A percentile compares a stretch with the other conserved stretches of the same genome.
These are phyloP conservation scores for Fraxinus greggii DNA, from an alignment of 305 asterid species.

Conservation along the genomic window DNA sequence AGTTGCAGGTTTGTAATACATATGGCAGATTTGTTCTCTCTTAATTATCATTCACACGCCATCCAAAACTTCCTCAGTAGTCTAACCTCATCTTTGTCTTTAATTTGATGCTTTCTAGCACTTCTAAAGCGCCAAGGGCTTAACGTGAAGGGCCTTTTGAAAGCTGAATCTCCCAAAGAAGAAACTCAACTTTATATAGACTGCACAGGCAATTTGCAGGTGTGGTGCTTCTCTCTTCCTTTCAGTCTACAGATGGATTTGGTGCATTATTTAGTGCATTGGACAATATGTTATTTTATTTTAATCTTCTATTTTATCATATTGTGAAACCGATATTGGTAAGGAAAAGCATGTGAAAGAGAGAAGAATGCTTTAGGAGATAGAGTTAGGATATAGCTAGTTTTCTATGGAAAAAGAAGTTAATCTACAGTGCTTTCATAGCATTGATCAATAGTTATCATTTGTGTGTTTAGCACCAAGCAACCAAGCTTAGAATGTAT, in stretches of 20 bases:
- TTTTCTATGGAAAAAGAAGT: not conserved
- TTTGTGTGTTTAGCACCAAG: not conserved
- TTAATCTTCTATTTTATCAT: not conserved
- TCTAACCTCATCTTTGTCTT: constrained; percentile 23
- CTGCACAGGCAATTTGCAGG: constrained; percentile 96
- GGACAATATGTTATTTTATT: constrained; percentile 10
- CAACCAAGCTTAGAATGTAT: not conserved
- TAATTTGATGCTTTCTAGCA: constrained; percentile 45
- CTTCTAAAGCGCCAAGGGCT: constrained; percentile 95
- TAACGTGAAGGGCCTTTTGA: constrained; percentile 88
- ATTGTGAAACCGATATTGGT: not conserved
- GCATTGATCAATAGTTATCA: not conserved
- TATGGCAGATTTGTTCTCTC: constrained; percentile 16
- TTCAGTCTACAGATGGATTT: constrained; percentile 4
- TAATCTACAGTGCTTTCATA: not conserved
- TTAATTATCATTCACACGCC: constrained; percentile 4
- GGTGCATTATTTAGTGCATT: constrained; percentile 1
- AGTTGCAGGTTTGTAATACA: constrained; percentile 81
- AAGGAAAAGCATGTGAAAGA: constrained; percentile 6
- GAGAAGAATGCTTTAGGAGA: constrained; percentile 1
- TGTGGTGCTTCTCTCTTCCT: constrained; percentile 29
- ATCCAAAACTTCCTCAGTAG: not conserved
- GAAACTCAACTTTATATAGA: constrained; percentile 84
- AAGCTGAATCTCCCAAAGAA: constrained; percentile 76
- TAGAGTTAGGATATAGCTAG: not conserved